These are phyloP conservation scores for Chlamydomonas asymmetrica DNA, from an alignment of 139 green algal species.

Conservation along the genomic window DNA sequence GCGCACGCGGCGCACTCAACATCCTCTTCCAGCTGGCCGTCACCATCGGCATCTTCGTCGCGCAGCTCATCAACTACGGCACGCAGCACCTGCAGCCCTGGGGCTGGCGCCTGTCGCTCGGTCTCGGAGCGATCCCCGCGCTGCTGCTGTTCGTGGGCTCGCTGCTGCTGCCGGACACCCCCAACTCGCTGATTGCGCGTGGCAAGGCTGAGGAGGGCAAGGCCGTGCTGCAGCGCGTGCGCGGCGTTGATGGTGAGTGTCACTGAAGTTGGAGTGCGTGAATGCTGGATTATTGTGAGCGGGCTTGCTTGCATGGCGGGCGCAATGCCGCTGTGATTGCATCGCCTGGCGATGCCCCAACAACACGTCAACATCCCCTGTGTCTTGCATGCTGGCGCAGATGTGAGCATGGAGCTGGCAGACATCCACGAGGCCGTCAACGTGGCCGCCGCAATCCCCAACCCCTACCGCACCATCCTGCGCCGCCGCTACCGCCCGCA, in stretches of 20 bases:
- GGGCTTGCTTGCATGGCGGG: background rate
- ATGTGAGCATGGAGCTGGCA: too few relatives aligned
- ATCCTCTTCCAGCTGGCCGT: constrained; percentile 72
- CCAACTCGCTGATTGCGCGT: constrained; percentile 75
- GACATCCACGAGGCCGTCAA: constrained; percentile 50
- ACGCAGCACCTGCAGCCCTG: constrained; percentile 42
- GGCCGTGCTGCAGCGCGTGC: constrained; percentile 53
- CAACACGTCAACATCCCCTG: too few relatives aligned
- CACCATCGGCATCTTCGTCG: constrained; percentile 64
- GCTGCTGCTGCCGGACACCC: constrained; percentile 73
- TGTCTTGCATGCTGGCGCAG: constrained; percentile 16
- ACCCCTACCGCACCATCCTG: constrained; percentile 43
- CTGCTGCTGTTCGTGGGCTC: constrained; percentile 57
- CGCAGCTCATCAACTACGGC: constrained; percentile 71
- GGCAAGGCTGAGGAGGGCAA: constrained; percentile 48
- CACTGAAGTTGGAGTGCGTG: background rate
- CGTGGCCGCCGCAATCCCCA: constrained; percentile 10
- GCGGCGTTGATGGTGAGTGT: constrained; percentile 52
- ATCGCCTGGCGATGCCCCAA: too few relatives aligned
- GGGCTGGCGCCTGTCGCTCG: constrained; percentile 64
- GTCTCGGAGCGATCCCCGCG: constrained; percentile 49
- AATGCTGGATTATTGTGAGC: background rate
- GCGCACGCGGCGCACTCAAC: constrained; percentile 47
- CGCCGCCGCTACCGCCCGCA: constrained; percentile 47
- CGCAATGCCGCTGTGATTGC: background rate